phyloP scores from a whole-genome alignment of 257 asterid genomes.

The Gardenia jasminoides region DNA sequence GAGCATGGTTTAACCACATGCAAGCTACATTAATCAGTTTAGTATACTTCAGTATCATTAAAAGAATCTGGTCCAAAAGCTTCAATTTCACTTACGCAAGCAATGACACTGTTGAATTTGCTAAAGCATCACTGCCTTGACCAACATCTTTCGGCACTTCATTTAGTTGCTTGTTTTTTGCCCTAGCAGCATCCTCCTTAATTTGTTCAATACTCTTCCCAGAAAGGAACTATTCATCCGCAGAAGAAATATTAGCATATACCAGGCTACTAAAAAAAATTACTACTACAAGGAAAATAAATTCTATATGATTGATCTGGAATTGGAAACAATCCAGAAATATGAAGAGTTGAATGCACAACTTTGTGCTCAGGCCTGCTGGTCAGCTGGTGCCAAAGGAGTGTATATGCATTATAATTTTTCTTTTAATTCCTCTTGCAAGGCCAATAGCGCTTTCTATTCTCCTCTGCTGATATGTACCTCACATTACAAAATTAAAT shows the following conservation, averaged over 20 bases:
- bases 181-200: constrained; percentile 48
- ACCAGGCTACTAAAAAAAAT: neutral
- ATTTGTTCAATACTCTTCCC: constrained; percentile 72
- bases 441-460: neutral
- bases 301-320: neutral
- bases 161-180: constrained; percentile 38
- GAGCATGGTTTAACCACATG: neutral
- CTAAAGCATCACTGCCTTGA: constrained; percentile 25
- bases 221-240: constrained; percentile 44
- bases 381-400: neutral
- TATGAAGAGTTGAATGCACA: neutral
- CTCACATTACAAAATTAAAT: neutral
- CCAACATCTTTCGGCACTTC: constrained; percentile 33
- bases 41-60: neutral
- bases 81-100: constrained; percentile 12
- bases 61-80: neutral
- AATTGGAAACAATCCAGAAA: neutral
- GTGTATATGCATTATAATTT: neutral
- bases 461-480: neutral
- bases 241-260: constrained; percentile 15
- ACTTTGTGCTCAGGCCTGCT: neutral
- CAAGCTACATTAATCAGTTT: neutral
- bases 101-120: constrained; percentile 27
- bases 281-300: neutral
- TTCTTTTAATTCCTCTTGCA: neutral